Percentiles rank a stretch among this genome's conserved stretches.
Conservation (phyloP, 495 filamentous ascomycete species). For the Penicillium maclennaniae region DNA sequence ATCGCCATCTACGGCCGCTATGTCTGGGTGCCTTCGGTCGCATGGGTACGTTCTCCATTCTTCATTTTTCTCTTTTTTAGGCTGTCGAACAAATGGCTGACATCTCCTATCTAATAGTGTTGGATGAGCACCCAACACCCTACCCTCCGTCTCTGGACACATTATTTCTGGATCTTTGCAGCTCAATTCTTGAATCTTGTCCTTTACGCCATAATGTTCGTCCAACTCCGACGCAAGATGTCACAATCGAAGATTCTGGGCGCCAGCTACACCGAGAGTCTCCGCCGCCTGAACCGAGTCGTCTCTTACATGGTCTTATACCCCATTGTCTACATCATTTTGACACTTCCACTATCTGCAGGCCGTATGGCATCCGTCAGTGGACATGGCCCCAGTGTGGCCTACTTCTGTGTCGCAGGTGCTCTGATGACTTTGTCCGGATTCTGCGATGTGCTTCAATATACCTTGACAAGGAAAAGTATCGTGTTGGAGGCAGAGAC, state of each 20-base stretch:
- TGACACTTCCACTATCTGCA: conserved; percentile 60
- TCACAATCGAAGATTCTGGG: conserved; percentile 27
- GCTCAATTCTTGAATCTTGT: conserved; percentile 54
- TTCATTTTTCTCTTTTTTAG: background rate
- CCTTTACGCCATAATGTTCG: conserved; percentile 58
- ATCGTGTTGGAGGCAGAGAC: conserved; percentile 28
- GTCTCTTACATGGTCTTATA: conserved; percentile 63
- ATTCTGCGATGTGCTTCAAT: conserved; percentile 63
- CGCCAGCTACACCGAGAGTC: conserved; percentile 18
- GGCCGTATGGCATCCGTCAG: conserved; percentile 59
- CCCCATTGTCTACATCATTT: conserved; percentile 60
- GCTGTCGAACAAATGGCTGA: background rate
- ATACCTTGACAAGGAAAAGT: conserved; percentile 52
- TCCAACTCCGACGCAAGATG: conserved; percentile 45
- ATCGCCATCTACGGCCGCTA: conserved; percentile 45
- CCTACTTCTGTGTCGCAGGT: conserved; percentile 60
- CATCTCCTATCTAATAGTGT: conserved; percentile 40
- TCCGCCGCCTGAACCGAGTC: conserved; percentile 29
- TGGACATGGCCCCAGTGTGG: conserved; percentile 45
- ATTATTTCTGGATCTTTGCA: conserved; percentile 72
- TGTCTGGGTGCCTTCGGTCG: conserved; percentile 54
- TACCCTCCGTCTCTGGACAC: conserved; percentile 56
- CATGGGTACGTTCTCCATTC: conserved; percentile 49
- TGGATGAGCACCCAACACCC: conserved; percentile 60
- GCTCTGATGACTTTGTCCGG: conserved; percentile 63